Base-by-base conservation (phyloP, 2,329 filamentous ascomycete genomes). In the Magnaporthiopsis incrustans region DNA sequence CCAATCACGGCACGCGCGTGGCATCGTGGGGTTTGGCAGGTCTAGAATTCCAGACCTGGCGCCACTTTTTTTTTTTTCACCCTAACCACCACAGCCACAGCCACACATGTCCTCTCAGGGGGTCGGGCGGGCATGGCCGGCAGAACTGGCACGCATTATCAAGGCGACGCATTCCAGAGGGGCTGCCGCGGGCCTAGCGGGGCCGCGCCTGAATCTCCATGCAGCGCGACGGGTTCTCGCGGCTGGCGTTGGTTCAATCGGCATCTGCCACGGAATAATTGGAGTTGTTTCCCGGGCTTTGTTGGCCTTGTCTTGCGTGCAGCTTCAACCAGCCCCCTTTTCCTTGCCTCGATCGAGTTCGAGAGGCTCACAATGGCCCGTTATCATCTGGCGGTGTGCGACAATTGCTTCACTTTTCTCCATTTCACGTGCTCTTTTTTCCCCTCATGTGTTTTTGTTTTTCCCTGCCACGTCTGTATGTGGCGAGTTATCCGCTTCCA, bases 1-100 rank as follows among this genome's bases (percentile, higher is more conserved):
- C 60, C 60, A 50, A 44, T 61, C 38, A 27, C 26, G 25, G 38
- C 59, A n/a, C 38, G 59, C n/a, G 60, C 60, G 12, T 12, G 44
- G 18, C 44, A 25, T 14, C 38, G 15, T 44, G 35, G 4, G 11
- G 35, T 18, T 44, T 18, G 14, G 18, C 22, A 11, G 44, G 44
- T 25, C 44, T 53, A 18, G 44, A 53, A n/a, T 53, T 53, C 44
- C 44, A 35, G 12, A 35, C 33, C 1, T 4, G 44, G 44, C n/a
- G 44, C 44, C 44, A n/a, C 44, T 53, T 53, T n/a, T 53, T 25
- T 18, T 22, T n/a, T 53, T n/a, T n/a, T n/a, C 18, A 2, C 2
- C 10, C 14, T 1, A 25, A 53, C 44, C 44, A 53, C 44, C 44
- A 53, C 44, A 53, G 44, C 44, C 44, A 53, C 44, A 53, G 5